These are phyloP conservation scores for Penicillium frequentans DNA, from an alignment of 2,329 filamentous ascomycete species.

Conservation along the genomic window DNA sequence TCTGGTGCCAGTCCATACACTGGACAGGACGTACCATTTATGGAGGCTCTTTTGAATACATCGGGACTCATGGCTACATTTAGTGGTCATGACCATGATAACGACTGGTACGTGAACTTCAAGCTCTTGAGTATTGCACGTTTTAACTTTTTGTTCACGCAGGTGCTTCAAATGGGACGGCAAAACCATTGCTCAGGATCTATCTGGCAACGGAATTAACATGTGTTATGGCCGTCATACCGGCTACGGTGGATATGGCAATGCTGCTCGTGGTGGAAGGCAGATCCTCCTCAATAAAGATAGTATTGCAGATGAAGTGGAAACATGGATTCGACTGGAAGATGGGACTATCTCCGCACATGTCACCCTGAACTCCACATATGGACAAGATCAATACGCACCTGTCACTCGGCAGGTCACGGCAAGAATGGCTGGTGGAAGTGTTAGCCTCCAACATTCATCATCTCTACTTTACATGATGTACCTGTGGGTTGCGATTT, in stretches of 20 bases:
- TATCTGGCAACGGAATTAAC: conserved; percentile 45
- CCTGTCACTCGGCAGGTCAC: not conserved
- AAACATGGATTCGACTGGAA: conserved; percentile 65
- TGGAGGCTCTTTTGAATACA: conserved; percentile 59
- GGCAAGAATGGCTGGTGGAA: not conserved
- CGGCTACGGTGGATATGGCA: conserved; percentile 69
- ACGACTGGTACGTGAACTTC: conserved; percentile 60
- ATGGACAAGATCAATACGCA: conserved; percentile 55
- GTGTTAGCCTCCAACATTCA: not conserved
- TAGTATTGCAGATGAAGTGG: conserved; percentile 45
- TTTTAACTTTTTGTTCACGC: too few relatives aligned
- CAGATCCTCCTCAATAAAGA: conserved; percentile 52
- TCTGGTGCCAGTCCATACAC: conserved; percentile 30
- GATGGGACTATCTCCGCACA: conserved; percentile 52
- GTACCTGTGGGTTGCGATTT: conserved; percentile 2
- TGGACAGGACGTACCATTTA: conserved; percentile 60
- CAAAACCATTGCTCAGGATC: conserved; percentile 26
- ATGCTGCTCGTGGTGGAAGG: conserved; percentile 61
- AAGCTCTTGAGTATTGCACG: too few relatives aligned
- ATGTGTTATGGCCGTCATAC: conserved; percentile 65
- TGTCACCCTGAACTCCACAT: conserved; percentile 61
- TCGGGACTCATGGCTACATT: conserved; percentile 60
- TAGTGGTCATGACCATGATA: conserved; percentile 66
- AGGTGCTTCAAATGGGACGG: conserved; percentile 43
- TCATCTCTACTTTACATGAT: not conserved